Evolutionary conservation across 225 moss, liverwort and hornwort genomes (phyloP), one percentile per base, ranked within the genome.

Genomic region (Sphagnum contortum): DNA sequence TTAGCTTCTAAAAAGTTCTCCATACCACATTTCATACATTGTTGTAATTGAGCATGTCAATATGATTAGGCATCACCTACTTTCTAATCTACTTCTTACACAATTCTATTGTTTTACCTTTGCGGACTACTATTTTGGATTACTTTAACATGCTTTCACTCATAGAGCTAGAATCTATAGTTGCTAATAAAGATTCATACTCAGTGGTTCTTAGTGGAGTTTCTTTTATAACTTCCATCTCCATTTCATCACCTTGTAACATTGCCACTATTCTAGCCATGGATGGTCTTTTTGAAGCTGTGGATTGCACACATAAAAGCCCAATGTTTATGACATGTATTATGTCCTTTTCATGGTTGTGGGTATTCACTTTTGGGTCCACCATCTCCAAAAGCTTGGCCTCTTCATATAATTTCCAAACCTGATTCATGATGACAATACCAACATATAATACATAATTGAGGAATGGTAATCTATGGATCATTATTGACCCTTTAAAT

Each of bases 361-460:
- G 68, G n/a, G 71, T 68, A 47, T 59, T 68, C 56, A 82, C 54
- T 59, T 79, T 78, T 54, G 61, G 59, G 62, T 82, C 82, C 45
- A 82, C 66, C 2, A 82, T 70, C 62, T 79, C 73, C 3, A 61
- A 29, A 29, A 49, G 61, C 50, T 9, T 56, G n/a, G 47, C 71
- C 9, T 73, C 71, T 73, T 82, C 82, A 50, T 82, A 73, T 71
- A 82, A 7, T 63, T 66, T 82, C 82, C 82, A 82, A 49, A 76
- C 79, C 82, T 82, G 64, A 63, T 66, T 62, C 7, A 29, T 6
- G 48, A 8, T 45, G 3, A 13, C 12, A 51, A 8, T 52, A 51
- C 53, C 45, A 3, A 6, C 11, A 45, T 44, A n/a, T 5, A 57
- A 13, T 57, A 0, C n/a, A 3, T 6, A 9, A n/a, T 4, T 44